A percentile compares a stretch with the other conserved stretches of the same genome.
phyloP scores from a whole-genome alignment of 148 eudicot genomes.

The Oxyria digyna region DNA sequence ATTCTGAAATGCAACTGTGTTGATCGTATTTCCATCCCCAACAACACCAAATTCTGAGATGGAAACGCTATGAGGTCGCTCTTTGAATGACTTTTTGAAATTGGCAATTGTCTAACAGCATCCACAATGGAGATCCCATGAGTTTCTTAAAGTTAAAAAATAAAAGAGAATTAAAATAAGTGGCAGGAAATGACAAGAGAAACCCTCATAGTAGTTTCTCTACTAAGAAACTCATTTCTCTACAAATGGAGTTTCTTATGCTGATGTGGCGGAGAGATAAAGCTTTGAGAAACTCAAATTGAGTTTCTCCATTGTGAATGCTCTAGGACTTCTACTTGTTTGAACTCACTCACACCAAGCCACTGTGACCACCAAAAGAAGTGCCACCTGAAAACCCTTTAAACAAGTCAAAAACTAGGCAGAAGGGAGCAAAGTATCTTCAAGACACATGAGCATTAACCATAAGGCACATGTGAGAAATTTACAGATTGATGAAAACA shows the following conservation, averaged over 20 bases:
- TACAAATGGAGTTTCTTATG: no score
- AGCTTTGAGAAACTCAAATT: no score
- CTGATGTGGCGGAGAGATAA: no score
- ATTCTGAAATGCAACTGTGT: conserved; percentile 48
- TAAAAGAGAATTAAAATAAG: no score
- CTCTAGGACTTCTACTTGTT: conserved; percentile 16
- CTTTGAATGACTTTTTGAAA: conserved; percentile 18
- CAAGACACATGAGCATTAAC: no score
- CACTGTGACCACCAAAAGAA: conserved; percentile 26
- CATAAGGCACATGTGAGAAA: no score
- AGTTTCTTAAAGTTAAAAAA: no score
- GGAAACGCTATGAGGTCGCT: conserved; percentile 52
- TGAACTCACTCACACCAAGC: conserved; percentile 17
- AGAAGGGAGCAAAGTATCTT: neutral
- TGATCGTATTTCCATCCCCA: conserved; percentile 50
- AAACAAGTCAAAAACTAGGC: neutral
- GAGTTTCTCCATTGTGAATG: no score
- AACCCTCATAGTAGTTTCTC: no score
- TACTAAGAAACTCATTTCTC: no score
- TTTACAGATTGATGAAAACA: neutral
- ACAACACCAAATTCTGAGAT: conserved; percentile 52
- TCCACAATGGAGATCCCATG: no score
- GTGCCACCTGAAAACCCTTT: conserved; percentile 19
- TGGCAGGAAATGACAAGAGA: no score
- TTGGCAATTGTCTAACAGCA: conserved; percentile 30